Evolutionary conservation across 2,329 filamentous ascomycete species (phyloP).

Genomic region (Magnaporthales sp.): DNA sequence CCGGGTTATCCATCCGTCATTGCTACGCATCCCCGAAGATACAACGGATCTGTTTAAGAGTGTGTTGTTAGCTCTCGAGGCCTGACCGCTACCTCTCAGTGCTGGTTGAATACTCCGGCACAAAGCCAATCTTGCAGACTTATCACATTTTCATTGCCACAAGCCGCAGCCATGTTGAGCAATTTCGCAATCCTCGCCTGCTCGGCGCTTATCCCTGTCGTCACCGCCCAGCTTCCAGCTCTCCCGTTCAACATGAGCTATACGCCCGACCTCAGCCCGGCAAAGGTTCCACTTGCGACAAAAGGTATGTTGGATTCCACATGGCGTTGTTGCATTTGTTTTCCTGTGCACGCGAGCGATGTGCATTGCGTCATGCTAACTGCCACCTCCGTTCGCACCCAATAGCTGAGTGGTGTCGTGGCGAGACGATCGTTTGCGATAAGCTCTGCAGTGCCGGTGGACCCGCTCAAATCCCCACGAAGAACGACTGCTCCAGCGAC

Average conservation of each 20-base stretch:
- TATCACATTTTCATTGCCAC: neutral
- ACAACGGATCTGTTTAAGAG: neutral
- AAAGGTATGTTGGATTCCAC: neutral
- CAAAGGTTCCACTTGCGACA: neutral
- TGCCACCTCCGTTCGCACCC: constrained; percentile 10
- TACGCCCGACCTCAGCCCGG: constrained; percentile 1
- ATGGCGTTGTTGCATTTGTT: neutral
- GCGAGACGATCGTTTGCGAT: constrained; percentile 40
- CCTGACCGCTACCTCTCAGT: neutral
- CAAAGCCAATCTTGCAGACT: neutral
- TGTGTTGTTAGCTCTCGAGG: neutral
- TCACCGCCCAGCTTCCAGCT: neutral
- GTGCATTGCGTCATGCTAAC: neutral
- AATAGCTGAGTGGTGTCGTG: constrained; percentile 42
- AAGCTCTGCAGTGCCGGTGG: constrained; percentile 33
- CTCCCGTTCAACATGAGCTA: constrained; percentile 1
- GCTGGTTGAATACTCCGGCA: neutral
- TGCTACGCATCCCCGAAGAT: neutral
- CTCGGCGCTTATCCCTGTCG: constrained; percentile 2
- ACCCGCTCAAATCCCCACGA: constrained; percentile 16
- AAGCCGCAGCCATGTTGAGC: neutral
- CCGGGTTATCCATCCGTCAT: neutral
- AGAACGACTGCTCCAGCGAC: constrained; percentile 35
- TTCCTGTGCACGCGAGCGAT: neutral
- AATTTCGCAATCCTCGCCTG: neutral